A percentile compares a stretch with the other conserved stretches of the same genome.
phyloP scores from a whole-genome alignment of 371 early-diverging fungal species.

The Mucor racemosus region DNA sequence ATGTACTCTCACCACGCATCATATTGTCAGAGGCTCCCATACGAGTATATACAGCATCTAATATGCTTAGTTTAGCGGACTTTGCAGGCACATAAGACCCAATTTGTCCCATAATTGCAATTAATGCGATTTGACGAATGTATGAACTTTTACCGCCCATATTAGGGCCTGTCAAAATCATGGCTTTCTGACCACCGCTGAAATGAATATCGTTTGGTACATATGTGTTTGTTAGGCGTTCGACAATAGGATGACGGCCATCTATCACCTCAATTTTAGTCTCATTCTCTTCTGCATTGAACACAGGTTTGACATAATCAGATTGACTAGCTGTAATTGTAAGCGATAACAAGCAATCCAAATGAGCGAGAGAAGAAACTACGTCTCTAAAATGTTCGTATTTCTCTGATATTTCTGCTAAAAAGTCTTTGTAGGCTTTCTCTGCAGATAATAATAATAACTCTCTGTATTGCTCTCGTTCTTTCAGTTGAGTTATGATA shows the following conservation, averaged over 20 bases:
- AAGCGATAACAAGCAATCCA: constrained; percentile 82
- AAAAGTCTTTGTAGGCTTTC: constrained; percentile 62
- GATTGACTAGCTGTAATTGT: constrained; percentile 65
- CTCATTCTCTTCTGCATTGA: constrained; percentile 38
- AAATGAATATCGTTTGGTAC: constrained; percentile 76
- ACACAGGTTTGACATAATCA: constrained; percentile 75
- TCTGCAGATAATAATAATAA: constrained; percentile 49
- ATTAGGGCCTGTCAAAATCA: constrained; percentile 84
- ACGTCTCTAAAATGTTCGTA: constrained; percentile 71
- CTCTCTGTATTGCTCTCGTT: constrained; percentile 78
- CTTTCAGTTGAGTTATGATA: constrained; percentile 64
- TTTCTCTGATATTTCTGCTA: constrained; percentile 57
- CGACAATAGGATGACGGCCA: constrained; percentile 72
- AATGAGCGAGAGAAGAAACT: constrained; percentile 62
- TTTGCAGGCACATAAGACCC: constrained; percentile 77
- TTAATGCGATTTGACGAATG: constrained; percentile 77
- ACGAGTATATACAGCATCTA: constrained; percentile 75
- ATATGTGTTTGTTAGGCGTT: constrained; percentile 47
- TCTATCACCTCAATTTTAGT: constrained; percentile 49
- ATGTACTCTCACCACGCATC: constrained; percentile 81
- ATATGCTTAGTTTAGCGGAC: constrained; percentile 56
- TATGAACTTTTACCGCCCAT: constrained; percentile 89
- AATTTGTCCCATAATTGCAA: constrained; percentile 84
- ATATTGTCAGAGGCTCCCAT: constrained; percentile 76
- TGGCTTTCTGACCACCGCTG: constrained; percentile 39